These are phyloP conservation scores for Citropsis articulata DNA, from an alignment of 345 rosid genomes.

Conservation along the genomic window DNA sequence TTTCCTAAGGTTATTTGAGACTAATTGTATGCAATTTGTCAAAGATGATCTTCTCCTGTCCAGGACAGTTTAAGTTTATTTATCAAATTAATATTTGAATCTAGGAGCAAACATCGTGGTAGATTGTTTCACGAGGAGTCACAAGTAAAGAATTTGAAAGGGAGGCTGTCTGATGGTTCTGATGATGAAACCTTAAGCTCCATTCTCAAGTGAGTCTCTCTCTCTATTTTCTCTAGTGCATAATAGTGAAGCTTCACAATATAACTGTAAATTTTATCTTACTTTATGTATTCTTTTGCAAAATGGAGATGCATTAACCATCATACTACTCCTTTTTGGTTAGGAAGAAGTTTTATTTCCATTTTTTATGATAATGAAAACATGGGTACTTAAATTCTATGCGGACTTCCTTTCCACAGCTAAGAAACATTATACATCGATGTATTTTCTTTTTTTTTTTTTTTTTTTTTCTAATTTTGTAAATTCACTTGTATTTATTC, in stretches of 20 bases:
- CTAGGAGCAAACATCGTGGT: conserved; percentile 21
- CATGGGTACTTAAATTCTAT: not conserved
- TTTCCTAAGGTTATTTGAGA: not conserved
- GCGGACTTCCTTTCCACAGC: not conserved
- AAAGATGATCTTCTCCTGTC: not conserved
- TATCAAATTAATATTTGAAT: conserved; percentile 3
- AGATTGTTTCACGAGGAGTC: conserved; percentile 8
- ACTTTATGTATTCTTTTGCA: not conserved
- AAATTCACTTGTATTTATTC: not conserved
- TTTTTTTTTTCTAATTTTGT: not conserved
- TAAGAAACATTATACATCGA: not conserved
- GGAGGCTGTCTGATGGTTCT: conserved; percentile 25
- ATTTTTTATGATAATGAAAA: not conserved
- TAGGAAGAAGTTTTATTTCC: not conserved
- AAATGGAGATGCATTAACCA: not conserved
- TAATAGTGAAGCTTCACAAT: not conserved
- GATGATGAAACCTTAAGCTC: conserved; percentile 42
- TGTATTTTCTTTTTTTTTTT: not conserved
- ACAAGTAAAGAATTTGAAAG: conserved; percentile 14
- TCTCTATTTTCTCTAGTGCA: conserved; percentile 8
- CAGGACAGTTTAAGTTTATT: not conserved
- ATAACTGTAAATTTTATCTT: not conserved
- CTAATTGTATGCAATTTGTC: not conserved
- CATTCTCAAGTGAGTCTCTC: conserved; percentile 35
- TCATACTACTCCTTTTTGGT: not conserved